Percentiles rank a stretch among this genome's conserved stretches.
phyloP scores from a whole-genome alignment of 1,139 yeast species.

The Taphrina confusa region DNA sequence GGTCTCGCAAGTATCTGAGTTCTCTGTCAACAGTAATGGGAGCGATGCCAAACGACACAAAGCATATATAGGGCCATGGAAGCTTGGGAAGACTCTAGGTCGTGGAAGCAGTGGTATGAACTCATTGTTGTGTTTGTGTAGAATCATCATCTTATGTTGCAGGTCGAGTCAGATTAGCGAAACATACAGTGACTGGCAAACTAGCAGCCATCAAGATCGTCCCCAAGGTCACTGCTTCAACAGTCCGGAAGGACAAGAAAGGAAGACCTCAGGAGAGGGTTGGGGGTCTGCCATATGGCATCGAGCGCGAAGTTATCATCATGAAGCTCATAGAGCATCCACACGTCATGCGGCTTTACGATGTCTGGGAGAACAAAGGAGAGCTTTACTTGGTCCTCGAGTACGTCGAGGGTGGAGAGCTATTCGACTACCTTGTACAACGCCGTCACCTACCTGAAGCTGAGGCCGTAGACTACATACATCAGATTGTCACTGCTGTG shows the following conservation, averaged over 20 bases:
- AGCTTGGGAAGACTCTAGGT: slow-evolving; percentile 88
- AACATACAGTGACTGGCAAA: slow-evolving; percentile 78
- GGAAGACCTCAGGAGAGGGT: slow-evolving; percentile 45
- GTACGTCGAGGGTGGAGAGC: slow-evolving; percentile 96
- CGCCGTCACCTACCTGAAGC: slow-evolving; percentile 83
- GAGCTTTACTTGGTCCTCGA: slow-evolving; percentile 80
- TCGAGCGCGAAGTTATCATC: slow-evolving; percentile 91
- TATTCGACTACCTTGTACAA: slow-evolving; percentile 86
- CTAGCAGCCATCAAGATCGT: slow-evolving; percentile 96
- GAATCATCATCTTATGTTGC: background rate
- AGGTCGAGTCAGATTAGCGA: slow-evolving; percentile 78
- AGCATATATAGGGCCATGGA: slow-evolving; percentile 80
- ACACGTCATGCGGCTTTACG: slow-evolving; percentile 91
- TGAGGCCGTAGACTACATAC: slow-evolving; percentile 86
- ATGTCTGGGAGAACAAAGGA: slow-evolving; percentile 97
- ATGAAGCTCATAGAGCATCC: slow-evolving; percentile 91
- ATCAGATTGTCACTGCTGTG: slow-evolving; percentile 90
- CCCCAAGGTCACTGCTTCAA: slow-evolving; percentile 73
- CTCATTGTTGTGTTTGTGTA: background rate
- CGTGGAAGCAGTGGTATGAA: slow-evolving; percentile 83
- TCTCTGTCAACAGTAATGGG: slow-evolving; percentile 34
- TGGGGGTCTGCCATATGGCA: slow-evolving; percentile 75
- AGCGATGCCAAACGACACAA: slow-evolving; percentile 32
- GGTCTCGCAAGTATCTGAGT: slow-evolving; percentile 31
- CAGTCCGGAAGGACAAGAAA: slow-evolving; percentile 43